Conservation (phyloP, 2,329 filamentous ascomycete genomes). For the Aspergillus candidus region DNA sequence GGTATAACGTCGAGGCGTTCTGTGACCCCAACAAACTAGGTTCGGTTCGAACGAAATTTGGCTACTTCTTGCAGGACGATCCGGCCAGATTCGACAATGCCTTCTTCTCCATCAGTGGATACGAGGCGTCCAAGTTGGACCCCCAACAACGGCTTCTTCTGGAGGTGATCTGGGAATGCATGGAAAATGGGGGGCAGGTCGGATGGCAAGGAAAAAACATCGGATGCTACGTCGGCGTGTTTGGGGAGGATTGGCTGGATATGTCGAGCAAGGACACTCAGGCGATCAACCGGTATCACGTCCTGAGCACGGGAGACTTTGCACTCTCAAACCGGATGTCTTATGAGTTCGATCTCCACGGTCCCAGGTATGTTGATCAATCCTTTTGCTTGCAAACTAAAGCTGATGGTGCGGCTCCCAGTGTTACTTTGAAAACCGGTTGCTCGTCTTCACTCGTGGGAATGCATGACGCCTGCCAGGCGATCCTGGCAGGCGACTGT, state of each 20-base stretch:
- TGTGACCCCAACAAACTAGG: slow-evolving; percentile 13
- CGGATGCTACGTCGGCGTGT: slow-evolving; percentile 22
- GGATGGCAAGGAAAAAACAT: slow-evolving; percentile 26
- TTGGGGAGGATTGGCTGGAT: slow-evolving; percentile 22
- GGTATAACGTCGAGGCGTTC: slow-evolving; percentile 21
- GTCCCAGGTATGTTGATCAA: not conserved
- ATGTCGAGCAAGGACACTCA: slow-evolving; percentile 15
- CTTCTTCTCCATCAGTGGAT: slow-evolving; percentile 20
- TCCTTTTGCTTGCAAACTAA: not conserved
- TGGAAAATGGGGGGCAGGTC: slow-evolving; percentile 26
- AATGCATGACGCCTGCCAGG: slow-evolving; percentile 25
- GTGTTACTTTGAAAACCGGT: slow-evolving; percentile 29
- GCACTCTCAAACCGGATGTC: slow-evolving; percentile 9
- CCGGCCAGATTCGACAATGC: slow-evolving; percentile 17
- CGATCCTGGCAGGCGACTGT: slow-evolving; percentile 11
- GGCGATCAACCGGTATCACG: slow-evolving; percentile 7
- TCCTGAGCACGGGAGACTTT: slow-evolving; percentile 6
- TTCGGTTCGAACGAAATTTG: slow-evolving; percentile 7
- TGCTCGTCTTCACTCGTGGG: slow-evolving; percentile 31
- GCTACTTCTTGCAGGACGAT: slow-evolving; percentile 27
- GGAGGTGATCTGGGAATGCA: slow-evolving; percentile 27
- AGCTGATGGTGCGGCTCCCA: not conserved
- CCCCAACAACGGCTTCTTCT: slow-evolving; percentile 30
- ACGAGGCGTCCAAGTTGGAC: slow-evolving; percentile 21
- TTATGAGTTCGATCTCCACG: slow-evolving; percentile 9